Evolutionary conservation across 2,329 filamentous ascomycete species (phyloP).

Genomic region (Aspergillus sergii): DNA sequence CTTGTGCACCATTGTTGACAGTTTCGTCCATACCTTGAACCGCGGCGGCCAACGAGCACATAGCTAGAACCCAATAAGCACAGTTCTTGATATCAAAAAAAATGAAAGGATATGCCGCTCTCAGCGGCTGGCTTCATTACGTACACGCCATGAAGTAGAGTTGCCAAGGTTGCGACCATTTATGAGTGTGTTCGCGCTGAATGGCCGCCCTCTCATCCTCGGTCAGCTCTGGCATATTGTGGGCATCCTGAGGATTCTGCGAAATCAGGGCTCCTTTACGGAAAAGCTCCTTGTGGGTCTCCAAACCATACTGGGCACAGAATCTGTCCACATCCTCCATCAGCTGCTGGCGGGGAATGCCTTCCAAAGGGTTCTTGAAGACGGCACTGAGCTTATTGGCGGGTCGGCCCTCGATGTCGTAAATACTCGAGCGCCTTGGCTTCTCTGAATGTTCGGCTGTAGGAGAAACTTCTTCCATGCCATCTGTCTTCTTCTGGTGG

Average conservation of each 20-base stretch:
- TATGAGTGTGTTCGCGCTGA: constrained; percentile 49
- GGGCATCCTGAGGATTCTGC: constrained; percentile 53
- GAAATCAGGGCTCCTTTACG: constrained; percentile 56
- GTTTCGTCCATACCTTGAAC: constrained; percentile 59
- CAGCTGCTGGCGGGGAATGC: constrained; percentile 55
- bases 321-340: constrained; percentile 59
- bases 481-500: background rate
- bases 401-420: constrained; percentile 28
- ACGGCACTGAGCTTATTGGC: constrained; percentile 35
- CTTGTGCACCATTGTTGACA: constrained; percentile 51
- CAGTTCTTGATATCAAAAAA: no score
- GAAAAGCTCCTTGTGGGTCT: constrained; percentile 52
- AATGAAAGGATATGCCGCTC: no score
- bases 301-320: constrained; percentile 52
- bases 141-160: constrained; percentile 51
- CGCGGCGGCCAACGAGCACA: constrained; percentile 58
- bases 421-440: constrained; percentile 15
- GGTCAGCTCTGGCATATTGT: constrained; percentile 51
- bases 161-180: constrained; percentile 53
- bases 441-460: constrained; percentile 20
- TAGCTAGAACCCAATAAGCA: constrained; percentile 26
- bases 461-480: background rate
- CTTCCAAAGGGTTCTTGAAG: constrained; percentile 59
- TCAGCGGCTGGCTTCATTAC: constrained; percentile 9
- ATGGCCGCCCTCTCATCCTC: constrained; percentile 48